Conservation (phyloP, 192 early-diverging fungal species). For the Backusella liffmaniae region DNA sequence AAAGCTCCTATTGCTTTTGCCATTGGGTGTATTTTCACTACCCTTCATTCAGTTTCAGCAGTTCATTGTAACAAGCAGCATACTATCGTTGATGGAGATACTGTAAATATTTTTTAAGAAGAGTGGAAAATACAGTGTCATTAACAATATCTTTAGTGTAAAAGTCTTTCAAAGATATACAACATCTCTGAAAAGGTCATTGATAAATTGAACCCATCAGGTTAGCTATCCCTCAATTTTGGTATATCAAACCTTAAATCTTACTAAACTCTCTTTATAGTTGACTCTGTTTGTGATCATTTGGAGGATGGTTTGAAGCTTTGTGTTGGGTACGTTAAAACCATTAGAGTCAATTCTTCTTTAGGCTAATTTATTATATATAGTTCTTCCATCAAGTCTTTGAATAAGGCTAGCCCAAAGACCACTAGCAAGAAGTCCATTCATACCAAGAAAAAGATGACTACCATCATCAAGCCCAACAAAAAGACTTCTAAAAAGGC, state of each 20-base stretch:
- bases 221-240: neutral
- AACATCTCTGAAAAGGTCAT: neutral
- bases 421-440: neutral
- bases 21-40: neutral
- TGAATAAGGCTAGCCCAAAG: constrained; percentile 4
- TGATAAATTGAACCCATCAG: neutral
- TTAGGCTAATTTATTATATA: too few relatives aligned
- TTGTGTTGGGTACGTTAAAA: neutral
- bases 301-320: neutral
- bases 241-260: neutral
- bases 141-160: constrained; percentile 3
- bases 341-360: neutral
- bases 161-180: neutral
- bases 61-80: neutral
- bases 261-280: neutral
- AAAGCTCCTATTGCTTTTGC: constrained; percentile 8
- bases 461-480: constrained; percentile 5
- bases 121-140: neutral
- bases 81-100: neutral
- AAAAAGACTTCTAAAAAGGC: neutral
- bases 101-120: neutral
- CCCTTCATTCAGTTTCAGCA: neutral
- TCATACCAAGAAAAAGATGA: neutral
- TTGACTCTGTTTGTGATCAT: neutral
- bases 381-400: neutral